Base-by-base conservation (phyloP, 768 basidiomycete genomes). In the Crassisporium funariophilum region DNA sequence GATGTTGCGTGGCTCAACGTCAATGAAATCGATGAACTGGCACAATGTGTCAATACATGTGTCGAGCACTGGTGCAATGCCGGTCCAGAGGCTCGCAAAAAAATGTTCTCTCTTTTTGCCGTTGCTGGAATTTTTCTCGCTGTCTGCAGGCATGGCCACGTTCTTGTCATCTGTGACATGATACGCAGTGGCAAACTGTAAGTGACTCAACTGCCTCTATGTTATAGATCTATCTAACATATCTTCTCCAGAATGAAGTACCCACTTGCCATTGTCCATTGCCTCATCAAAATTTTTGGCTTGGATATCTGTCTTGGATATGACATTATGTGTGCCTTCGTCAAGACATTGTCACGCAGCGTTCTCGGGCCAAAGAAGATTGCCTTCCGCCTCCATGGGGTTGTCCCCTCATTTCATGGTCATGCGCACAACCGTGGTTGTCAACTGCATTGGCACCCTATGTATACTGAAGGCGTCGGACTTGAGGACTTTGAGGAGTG, bases 401-500 rank as follows among this genome's bases (percentile, higher is more conserved):
- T 63, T 10, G 60, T 64, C 0, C 53, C 53, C 0, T 23, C 47
- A 5, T 63, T 66, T 43, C 61, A 64, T 35, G 61, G 61, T 2
- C 58, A 64, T 41, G 62, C 63, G 0, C 63, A 65, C 38, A 65
- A 62, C 29, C 44, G 59, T 2, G 16, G 40, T 3, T 67, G 65
- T 39, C 65, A 67, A 47, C 31, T 62, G 1, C 37, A 24, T 2
- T 54, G 40, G 43, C 61, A 56, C 43, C 53, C 63, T 1, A 44
- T 50, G 4, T 63, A 63, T 20, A 46, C 53, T 6, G 52, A 62
- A n/a, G 64, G 67, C 2, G 49, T 59, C 13, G 65, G 66, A 1
- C 46, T 63, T 0, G 63, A 65, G 29, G 64, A 68, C 27, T 54
- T 66, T 11, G 62, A 68, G 36, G 58, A 48, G 7, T 66, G 63